Base-by-base conservation (phyloP, 345 rosid species). In the Viola odorata region DNA sequence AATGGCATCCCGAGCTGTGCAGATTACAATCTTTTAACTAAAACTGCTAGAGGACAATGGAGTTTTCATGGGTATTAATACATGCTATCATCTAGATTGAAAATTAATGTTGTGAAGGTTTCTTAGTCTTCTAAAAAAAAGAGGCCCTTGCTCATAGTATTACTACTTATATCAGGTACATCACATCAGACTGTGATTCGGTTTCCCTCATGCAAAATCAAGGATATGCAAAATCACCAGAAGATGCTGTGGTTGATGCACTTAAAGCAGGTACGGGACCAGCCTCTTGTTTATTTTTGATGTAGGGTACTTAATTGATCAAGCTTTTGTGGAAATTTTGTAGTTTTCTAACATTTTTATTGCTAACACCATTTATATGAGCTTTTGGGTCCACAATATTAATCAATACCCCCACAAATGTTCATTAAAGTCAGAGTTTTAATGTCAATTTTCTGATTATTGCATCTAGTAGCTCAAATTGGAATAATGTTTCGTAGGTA, bases 111-210 rank as follows among this genome's bases (percentile, higher is more conserved):
- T 23, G 32, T 23, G 32, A 23, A 23, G 32, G 32, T 23, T 23
- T 23, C 32, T 23, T 23, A 23, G 32, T 23, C 32, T 23, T 23
- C 1, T 23, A 23, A 23, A 23, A 23, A 23, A 23, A 23, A 23
- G 32, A 23, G 32, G 32, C 1, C 32, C 2, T 23, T 23, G 32
- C 32, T 23, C 32, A 23, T 23, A 23, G 32, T 23, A 23, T 23
- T 23, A 23, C 32, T 2, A 23, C 32, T 23, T 47, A 0, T 0
- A 60, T 60, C 83, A 86, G 98, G 77, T 90, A 88, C 73, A 81
- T 94, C 39, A 67, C 86, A 17, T 94, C 96, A 3, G 97, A 94
- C 66, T 94, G 99, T 67, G 97, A 94, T 58, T 95, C 99, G 0
- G 95, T 94, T 9, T 69, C 84, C 6, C 76, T 87, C 76, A 88